Percentiles rank a stretch among this genome's conserved stretches.
Evolutionary conservation across 208 protist genomes (phyloP).

Genomic region (Wallacemonas rigidus): DNA sequence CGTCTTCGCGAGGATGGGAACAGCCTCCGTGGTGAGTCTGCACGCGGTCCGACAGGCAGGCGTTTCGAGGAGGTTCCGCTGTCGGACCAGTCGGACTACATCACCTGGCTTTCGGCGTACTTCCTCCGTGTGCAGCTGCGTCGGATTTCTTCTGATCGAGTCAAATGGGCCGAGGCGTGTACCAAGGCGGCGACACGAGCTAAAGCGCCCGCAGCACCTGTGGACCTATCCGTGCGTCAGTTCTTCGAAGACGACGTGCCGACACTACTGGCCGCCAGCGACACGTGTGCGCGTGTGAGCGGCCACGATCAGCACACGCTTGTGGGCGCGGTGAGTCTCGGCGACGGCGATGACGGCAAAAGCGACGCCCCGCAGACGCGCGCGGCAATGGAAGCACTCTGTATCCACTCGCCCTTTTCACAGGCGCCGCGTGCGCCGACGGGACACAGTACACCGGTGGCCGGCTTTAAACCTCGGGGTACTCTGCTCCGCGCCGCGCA

Average conservation of each 20-base stretch:
- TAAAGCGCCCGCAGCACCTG: not conserved
- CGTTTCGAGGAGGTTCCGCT: not conserved
- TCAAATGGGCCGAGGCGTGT: slow-evolving; percentile 2
- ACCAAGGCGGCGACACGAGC: not conserved
- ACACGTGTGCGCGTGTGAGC: not conserved
- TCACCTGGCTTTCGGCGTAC: slow-evolving; percentile 4
- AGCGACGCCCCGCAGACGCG: too few species aligned
- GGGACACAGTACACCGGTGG: not conserved
- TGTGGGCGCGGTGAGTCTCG: too few species aligned
- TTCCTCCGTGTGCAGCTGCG: slow-evolving; percentile 15
- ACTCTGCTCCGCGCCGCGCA: slow-evolving; percentile 30
- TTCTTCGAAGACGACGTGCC: slow-evolving; percentile 13
- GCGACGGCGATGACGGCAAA: too few species aligned
- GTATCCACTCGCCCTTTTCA: too few species aligned
- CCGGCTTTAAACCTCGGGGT: not conserved
- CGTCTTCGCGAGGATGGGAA: not conserved
- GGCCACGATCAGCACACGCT: not conserved
- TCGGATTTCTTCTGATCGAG: not conserved
- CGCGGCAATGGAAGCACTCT: too few species aligned
- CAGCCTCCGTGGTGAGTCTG: too few species aligned
- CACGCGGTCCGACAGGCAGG: too few species aligned
- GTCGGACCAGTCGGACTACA: not conserved
- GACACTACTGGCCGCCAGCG: not conserved
- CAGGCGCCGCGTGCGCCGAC: not conserved
- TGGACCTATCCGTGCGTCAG: not conserved